Evolutionary conservation across 495 filamentous ascomycete species (phyloP).

Genomic region (Aspergillus haitiensis): DNA sequence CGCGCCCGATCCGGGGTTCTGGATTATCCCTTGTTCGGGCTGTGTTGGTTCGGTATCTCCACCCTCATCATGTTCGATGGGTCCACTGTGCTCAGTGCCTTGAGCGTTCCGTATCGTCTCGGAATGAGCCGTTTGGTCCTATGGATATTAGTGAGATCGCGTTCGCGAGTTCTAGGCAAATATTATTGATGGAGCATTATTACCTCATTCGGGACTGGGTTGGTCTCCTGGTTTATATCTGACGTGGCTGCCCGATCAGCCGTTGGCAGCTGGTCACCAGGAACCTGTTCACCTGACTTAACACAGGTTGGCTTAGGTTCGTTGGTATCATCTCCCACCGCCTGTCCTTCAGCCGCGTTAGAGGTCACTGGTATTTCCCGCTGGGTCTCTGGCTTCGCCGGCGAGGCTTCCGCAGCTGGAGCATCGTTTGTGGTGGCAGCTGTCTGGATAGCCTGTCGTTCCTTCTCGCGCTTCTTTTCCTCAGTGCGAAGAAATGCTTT

Average conservation of each 20-base stretch:
- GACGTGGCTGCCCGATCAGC: conserved; percentile 6
- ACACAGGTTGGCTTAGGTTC: conserved; percentile 8
- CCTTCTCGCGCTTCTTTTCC: conserved; percentile 78
- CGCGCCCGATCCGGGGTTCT: conserved; percentile 17
- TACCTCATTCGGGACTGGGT: conserved; percentile 26
- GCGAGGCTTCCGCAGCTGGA: conserved; percentile 27
- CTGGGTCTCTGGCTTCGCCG: conserved; percentile 23
- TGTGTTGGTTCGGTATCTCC: conserved; percentile 26
- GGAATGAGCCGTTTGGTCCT: conserved; percentile 7
- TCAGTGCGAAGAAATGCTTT: conserved; percentile 83
- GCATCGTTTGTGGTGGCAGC: conserved; percentile 20
- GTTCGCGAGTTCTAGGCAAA: neutral
- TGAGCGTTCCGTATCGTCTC: conserved; percentile 14
- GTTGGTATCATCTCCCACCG: conserved; percentile 3
- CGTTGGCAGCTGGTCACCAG: conserved; percentile 10
- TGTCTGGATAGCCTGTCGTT: conserved; percentile 42
- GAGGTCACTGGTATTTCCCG: conserved; percentile 20
- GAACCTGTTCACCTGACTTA: conserved; percentile 14
- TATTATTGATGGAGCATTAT: neutral
- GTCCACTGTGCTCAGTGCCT: conserved; percentile 5
- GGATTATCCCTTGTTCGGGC: conserved; percentile 28
- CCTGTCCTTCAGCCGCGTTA: conserved; percentile 9
- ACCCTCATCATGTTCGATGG: conserved; percentile 16
- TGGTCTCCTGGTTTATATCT: conserved; percentile 17
- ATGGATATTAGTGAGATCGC: conserved; percentile 9